A percentile compares a stretch with the other conserved stretches of the same genome.
phyloP scores from a whole-genome alignment of 345 rosid genomes.

The Salix udensis region DNA sequence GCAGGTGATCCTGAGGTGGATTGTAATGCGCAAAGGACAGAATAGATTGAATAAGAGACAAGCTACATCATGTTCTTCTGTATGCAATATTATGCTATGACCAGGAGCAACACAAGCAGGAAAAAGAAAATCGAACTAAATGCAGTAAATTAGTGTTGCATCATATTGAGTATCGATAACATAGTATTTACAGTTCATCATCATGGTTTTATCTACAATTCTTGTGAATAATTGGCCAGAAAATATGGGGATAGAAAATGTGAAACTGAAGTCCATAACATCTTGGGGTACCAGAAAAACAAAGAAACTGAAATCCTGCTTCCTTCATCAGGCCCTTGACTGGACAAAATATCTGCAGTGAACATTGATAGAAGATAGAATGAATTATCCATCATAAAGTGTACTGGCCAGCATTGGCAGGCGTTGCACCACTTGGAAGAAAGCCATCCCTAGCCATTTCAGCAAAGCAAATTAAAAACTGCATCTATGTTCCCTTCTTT shows the following conservation, averaged over 20 bases:
- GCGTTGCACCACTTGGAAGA: conserved; percentile 39
- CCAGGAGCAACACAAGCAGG: too few species aligned
- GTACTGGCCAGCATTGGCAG: conserved; percentile 3
- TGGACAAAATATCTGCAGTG: background rate
- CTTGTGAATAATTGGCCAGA: background rate
- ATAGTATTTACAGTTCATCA: too few species aligned
- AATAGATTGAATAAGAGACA: too few species aligned
- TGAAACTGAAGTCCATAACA: background rate
- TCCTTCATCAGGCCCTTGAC: background rate
- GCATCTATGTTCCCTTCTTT: conserved; percentile 87
- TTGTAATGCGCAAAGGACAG: too few species aligned
- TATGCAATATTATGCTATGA: too few species aligned
- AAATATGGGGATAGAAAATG: background rate
- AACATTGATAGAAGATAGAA: background rate
- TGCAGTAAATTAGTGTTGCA: too few species aligned
- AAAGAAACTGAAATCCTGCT: background rate
- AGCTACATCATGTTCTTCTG: too few species aligned
- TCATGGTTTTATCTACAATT: too few species aligned
- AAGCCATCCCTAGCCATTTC: conserved; percentile 92
- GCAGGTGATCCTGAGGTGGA: too few species aligned
- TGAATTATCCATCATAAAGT: background rate
- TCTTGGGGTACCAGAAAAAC: background rate
- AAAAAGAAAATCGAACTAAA: too few species aligned
- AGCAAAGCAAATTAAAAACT: conserved; percentile 56
- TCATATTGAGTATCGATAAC: too few species aligned